phyloP scores from a whole-genome alignment of 129 eudicot species.

The Saussurea involucrata region DNA sequence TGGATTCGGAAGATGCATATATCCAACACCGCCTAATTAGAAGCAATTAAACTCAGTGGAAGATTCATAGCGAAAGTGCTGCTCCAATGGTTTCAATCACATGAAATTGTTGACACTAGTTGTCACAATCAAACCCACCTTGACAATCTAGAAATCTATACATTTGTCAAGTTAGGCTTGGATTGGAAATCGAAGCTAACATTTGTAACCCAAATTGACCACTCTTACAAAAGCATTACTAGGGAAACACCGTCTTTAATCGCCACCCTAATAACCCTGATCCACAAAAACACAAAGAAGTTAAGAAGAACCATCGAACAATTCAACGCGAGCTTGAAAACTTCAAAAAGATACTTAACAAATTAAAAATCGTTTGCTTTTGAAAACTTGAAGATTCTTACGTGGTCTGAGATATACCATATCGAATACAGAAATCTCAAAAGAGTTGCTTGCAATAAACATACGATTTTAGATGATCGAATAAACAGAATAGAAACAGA shows the following conservation, averaged over 20 bases:
- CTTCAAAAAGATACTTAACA: neutral
- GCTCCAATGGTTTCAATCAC: conserved; percentile 24
- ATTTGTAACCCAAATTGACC: neutral
- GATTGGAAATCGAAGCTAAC: neutral
- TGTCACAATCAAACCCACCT: conserved; percentile 41
- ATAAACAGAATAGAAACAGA: conserved; percentile 1
- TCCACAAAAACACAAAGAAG: conserved; percentile 28
- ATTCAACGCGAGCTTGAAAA: neutral
- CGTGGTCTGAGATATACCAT: neutral
- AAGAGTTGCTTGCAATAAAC: neutral
- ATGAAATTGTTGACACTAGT: conserved; percentile 36
- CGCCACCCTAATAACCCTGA: conserved; percentile 20
- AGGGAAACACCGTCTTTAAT: neutral
- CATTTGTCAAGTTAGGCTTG: neutral
- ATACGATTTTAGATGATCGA: neutral
- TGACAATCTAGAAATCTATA: conserved; percentile 11
- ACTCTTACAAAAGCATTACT: neutral
- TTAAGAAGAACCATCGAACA: neutral
- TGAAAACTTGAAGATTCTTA: conserved; percentile 1
- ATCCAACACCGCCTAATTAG: conserved; percentile 15
- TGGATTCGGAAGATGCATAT: conserved; percentile 4
- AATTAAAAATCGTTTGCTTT: neutral
- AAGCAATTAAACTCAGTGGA: conserved; percentile 11
- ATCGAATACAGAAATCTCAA: neutral
- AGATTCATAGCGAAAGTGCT: conserved; percentile 2